Percentiles rank a stretch among this genome's conserved stretches.
Conservation (phyloP, 148 eudicot genomes). For the Fagopyrum homotropicum region DNA sequence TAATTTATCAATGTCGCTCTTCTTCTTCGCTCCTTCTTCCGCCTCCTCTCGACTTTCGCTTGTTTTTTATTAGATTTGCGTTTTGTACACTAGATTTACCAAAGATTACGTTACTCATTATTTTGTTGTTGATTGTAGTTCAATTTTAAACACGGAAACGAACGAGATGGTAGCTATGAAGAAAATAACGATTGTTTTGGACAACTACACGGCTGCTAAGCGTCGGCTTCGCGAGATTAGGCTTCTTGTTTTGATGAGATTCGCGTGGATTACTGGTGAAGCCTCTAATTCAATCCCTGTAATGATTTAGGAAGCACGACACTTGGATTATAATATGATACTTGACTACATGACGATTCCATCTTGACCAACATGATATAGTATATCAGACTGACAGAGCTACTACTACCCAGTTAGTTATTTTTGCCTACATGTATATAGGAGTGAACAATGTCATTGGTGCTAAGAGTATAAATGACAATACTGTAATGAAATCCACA, state of each 20-base stretch:
- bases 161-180: constrained; percentile 80
- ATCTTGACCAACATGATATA: not conserved
- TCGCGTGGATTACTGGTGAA: too few species aligned
- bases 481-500: constrained; percentile 43
- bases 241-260: constrained; percentile 29
- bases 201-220: constrained; percentile 86
- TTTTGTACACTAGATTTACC: too few species aligned
- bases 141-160: constrained; percentile 13
- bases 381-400: not conserved
- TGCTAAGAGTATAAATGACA: constrained; percentile 77
- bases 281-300: constrained; percentile 54
- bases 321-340: not conserved
- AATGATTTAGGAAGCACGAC: constrained; percentile 6
- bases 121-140: constrained; percentile 26
- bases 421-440: constrained; percentile 67
- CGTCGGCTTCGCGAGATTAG: constrained; percentile 89
- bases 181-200: constrained; percentile 88
- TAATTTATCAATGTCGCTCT: too few species aligned
- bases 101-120: not conserved
- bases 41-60: too few species aligned
- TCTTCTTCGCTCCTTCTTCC: too few species aligned
- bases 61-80: too few species aligned
- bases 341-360: not conserved
- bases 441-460: constrained; percentile 79
- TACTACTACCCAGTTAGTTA: constrained; percentile 28